phyloP scores from a whole-genome alignment of 78 protist genomes.

The Ministeria vibrans region DNA sequence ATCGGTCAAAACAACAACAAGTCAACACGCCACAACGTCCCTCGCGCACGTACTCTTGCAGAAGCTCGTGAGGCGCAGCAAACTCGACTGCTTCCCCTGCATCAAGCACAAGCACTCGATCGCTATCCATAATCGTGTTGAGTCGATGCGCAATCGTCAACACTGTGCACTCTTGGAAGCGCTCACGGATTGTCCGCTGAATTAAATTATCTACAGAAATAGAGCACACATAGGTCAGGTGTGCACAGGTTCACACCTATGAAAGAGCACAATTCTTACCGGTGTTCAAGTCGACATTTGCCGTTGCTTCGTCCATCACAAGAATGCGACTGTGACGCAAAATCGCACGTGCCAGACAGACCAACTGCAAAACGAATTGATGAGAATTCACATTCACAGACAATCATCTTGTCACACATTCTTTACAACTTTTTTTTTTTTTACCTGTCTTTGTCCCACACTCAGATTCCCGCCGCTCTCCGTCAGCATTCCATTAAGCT shows the following conservation, averaged over 20 bases:
- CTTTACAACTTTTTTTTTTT: not conserved
- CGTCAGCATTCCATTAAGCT: not conserved
- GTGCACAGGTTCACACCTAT: too few species aligned
- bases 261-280: not conserved
- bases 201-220: not conserved
- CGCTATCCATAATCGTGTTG: conserved; percentile 73
- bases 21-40: too few species aligned
- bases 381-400: not conserved
- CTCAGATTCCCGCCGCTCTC: conserved; percentile 48
- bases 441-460: conserved; percentile 69
- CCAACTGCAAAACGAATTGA: conserved; percentile 47
- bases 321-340: conserved; percentile 38
- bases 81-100: conserved; percentile 38
- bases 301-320: conserved; percentile 42
- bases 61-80: conserved; percentile 31
- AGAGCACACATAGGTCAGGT: too few species aligned
- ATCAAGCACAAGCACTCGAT: conserved; percentile 56
- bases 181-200: conserved; percentile 17
- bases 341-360: conserved; percentile 84
- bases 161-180: conserved; percentile 48
- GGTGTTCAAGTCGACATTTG: conserved; percentile 23
- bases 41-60: too few species aligned
- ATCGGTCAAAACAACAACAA: too few species aligned
- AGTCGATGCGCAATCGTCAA: conserved; percentile 63
- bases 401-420: not conserved